Evolutionary conservation across 495 filamentous ascomycete species (phyloP), one percentile per base, ranked within the genome.

Genomic region (Tuber indicum): DNA sequence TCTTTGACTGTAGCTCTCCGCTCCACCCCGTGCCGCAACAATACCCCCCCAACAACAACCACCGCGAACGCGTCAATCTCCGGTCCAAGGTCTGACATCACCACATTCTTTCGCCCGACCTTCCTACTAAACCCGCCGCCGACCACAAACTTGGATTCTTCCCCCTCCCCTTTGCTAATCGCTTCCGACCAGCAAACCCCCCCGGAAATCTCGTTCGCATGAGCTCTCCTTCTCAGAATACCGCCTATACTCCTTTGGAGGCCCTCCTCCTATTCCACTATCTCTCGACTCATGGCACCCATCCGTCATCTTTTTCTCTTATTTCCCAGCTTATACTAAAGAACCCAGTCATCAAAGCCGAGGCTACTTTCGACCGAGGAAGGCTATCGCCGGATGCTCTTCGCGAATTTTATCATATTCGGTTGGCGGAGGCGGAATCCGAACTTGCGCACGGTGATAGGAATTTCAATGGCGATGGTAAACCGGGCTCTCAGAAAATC

Each of bases 211-310:
- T 36, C 4, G 58, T 26, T 36, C 58, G 58, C 12, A 66, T 66
- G 58, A 66, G 17, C 58, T 66, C 58, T 36, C 26, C 58, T 66
- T 4, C 58, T 19, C 71, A 80, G 74, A 80, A 71, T 76, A 76
- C 85, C 72, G 85, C 88, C 78, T 94, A 94, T 85, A 95, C 94
- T 77, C 91, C 91, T 74, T 91, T 97, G 86, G 95, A 98, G 87
- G 90, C 89, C 47, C 88, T 98, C 32, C 88, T 98, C 75, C 89
- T 99, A 78, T 96, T 97, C 85, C 94, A 96, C 85, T 91, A 91
- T 16, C 89, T 99, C 71, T 88, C 89, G 71, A 84, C 88, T 58
- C 87, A 90, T 83, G 92, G 92, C 81, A 85, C 89, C 75, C 87
- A 90, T 70, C 86, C 89, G 26, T 80, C 89, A 70, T 89, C 88